Conservation (phyloP, 768 basidiomycete species). For the Leccinum rimulosum region DNA sequence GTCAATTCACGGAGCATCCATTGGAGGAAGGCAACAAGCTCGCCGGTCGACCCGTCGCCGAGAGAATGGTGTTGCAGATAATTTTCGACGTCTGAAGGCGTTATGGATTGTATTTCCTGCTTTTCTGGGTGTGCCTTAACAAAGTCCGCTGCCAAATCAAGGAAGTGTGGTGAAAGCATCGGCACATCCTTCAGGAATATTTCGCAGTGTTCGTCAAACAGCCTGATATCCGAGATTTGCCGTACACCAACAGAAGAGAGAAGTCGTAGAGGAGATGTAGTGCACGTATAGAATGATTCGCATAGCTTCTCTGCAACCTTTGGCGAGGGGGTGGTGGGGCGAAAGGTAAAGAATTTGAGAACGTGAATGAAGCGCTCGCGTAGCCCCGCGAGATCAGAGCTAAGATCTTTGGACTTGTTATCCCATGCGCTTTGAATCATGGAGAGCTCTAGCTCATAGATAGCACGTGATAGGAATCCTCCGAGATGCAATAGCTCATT, state of each 20-base stretch:
- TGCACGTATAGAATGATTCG: constrained; percentile 72
- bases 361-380: neutral
- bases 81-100: neutral
- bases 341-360: constrained; percentile 13
- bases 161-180: constrained; percentile 57
- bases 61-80: neutral
- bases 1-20: neutral
- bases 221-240: constrained; percentile 51
- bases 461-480: neutral
- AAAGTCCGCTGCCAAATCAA: constrained; percentile 52
- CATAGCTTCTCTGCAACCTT: constrained; percentile 72
- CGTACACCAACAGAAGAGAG: constrained; percentile 42
- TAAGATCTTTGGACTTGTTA: neutral
- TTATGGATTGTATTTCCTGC: neutral
- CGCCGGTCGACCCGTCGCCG: neutral
- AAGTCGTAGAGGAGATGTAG: constrained; percentile 7
- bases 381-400: neutral
- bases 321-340: constrained; percentile 54
- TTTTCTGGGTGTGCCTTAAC: constrained; percentile 15
- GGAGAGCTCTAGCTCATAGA: neutral
- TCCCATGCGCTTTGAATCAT: neutral
- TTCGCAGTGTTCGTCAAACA: neutral
- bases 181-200: constrained; percentile 60
- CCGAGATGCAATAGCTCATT: neutral
- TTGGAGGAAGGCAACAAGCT: constrained; percentile 8